These are phyloP conservation scores for Aspergillus luchuensis DNA, from an alignment of 2,329 filamentous ascomycete species.

Conservation along the genomic window DNA sequence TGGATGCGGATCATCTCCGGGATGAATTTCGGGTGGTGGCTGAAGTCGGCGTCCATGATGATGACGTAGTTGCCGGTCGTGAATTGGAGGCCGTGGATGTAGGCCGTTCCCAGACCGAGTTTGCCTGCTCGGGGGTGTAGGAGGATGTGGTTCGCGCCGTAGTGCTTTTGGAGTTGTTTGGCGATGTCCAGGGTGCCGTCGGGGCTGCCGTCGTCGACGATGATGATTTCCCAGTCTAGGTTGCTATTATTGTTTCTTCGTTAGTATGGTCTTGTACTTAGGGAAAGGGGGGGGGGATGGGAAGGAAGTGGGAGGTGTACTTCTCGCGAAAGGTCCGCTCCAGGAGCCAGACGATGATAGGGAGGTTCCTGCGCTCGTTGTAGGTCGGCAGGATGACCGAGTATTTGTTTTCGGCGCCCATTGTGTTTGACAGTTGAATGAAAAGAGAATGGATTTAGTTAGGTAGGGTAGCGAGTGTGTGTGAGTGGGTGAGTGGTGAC, in stretches of 20 bases:
- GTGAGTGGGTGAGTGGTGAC: background rate
- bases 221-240: constrained; percentile 94
- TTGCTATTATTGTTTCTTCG: constrained; percentile 58
- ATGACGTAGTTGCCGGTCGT: constrained; percentile 92
- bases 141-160: constrained; percentile 71
- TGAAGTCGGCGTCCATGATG: constrained; percentile 99
- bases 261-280: background rate
- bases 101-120: constrained; percentile 93
- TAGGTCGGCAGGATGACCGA: constrained; percentile 97
- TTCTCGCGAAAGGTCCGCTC: constrained; percentile 87
- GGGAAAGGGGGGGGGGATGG: background rate
- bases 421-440: constrained; percentile 24
- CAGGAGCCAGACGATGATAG: constrained; percentile 92
- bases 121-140: constrained; percentile 91
- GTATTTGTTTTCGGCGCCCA: constrained; percentile 71
- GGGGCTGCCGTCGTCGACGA: constrained; percentile 96
- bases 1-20: constrained; percentile 87
- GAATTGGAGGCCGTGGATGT: constrained; percentile 91
- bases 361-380: constrained; percentile 96
- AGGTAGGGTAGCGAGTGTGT: background rate
- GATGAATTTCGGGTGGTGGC: constrained; percentile 99
- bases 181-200: constrained; percentile 93
- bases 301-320: constrained; percentile 54
- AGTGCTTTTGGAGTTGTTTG: constrained; percentile 84
- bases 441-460: background rate